Conservation (phyloP, 1,284 basidiomycete genomes). For the Phlebopus sp. region DNA sequence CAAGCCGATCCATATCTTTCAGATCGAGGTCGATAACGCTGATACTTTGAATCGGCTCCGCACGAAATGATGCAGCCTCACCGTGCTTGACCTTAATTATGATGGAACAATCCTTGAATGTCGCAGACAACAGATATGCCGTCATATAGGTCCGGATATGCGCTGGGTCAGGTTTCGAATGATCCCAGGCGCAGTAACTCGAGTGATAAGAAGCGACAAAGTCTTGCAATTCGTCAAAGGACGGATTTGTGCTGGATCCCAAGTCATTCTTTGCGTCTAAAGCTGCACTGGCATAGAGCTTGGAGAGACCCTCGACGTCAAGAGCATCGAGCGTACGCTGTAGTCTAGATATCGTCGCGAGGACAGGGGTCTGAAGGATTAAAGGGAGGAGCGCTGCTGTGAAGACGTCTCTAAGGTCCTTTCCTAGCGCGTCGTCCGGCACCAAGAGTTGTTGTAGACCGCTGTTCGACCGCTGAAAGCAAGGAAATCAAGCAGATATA, state of each 20-base stretch:
- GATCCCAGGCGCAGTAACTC: constrained; percentile 31
- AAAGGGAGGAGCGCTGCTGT: constrained; percentile 46
- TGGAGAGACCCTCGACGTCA: constrained; percentile 75
- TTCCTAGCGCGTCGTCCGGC: not conserved
- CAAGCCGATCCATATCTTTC: constrained; percentile 69
- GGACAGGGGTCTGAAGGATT: constrained; percentile 52
- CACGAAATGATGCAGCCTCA: constrained; percentile 2
- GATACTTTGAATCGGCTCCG: constrained; percentile 36
- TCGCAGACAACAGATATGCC: constrained; percentile 84
- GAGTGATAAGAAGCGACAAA: constrained; percentile 59
- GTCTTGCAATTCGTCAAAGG: constrained; percentile 53
- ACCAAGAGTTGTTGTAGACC: constrained; percentile 18
- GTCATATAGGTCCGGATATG: constrained; percentile 60
- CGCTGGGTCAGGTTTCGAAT: constrained; percentile 37
- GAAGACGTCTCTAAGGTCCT: constrained; percentile 42
- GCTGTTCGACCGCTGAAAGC: constrained; percentile 9
- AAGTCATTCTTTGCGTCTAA: constrained; percentile 11
- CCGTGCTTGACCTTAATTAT: constrained; percentile 55
- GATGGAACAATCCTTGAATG: constrained; percentile 95
- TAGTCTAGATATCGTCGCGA: constrained; percentile 57
- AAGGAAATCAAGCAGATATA: constrained; percentile 1
- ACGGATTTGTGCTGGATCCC: constrained; percentile 38
- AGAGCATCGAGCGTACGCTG: constrained; percentile 79
- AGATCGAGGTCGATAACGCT: constrained; percentile 86
- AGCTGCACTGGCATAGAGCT: constrained; percentile 17